phyloP scores from a whole-genome alignment of 805 yeast genomes.

The Hanseniaspora hatyaiensis region DNA sequence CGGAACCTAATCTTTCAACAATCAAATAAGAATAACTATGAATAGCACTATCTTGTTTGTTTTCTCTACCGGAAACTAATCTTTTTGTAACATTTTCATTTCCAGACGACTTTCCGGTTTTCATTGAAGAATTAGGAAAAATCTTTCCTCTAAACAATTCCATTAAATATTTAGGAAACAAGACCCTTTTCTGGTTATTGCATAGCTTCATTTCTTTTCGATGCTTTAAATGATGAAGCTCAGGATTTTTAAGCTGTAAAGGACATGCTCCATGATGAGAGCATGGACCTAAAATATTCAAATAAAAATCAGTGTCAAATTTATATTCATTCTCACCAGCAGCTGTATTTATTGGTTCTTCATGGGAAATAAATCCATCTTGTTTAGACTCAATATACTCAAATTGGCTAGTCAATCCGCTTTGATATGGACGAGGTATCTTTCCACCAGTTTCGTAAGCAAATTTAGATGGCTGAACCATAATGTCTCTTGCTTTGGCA shows the following conservation, averaged over 20 bases:
- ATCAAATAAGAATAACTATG: slow-evolving; percentile 67
- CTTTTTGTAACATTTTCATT: neutral
- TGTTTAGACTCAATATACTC: no score
- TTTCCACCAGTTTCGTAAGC: slow-evolving; percentile 39
- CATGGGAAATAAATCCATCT: no score
- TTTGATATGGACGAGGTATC: slow-evolving; percentile 53
- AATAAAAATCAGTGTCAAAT: slow-evolving; percentile 36
- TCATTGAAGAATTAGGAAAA: slow-evolving; percentile 33
- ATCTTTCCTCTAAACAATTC: slow-evolving; percentile 76
- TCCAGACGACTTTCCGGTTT: no score
- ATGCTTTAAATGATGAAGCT: slow-evolving; percentile 42
- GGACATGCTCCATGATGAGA: slow-evolving; percentile 82
- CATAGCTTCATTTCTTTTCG: slow-evolving; percentile 64
- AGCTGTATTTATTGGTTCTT: neutral
- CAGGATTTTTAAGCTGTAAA: slow-evolving; percentile 64
- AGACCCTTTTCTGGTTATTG: slow-evolving; percentile 55
- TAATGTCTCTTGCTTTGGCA: slow-evolving; percentile 80
- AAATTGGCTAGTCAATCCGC: slow-evolving; percentile 10
- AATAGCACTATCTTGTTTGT: slow-evolving; percentile 56
- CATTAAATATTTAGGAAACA: slow-evolving; percentile 65
- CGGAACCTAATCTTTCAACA: slow-evolving; percentile 46
- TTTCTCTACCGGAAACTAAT: slow-evolving; percentile 52
- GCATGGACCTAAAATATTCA: slow-evolving; percentile 78
- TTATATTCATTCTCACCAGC: neutral
- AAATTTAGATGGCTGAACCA: slow-evolving; percentile 72